Evolutionary conservation across 2,329 filamentous ascomycete genomes (phyloP), one percentile per base, ranked within the genome.

Genomic region (Parastagonospora nodorum): DNA sequence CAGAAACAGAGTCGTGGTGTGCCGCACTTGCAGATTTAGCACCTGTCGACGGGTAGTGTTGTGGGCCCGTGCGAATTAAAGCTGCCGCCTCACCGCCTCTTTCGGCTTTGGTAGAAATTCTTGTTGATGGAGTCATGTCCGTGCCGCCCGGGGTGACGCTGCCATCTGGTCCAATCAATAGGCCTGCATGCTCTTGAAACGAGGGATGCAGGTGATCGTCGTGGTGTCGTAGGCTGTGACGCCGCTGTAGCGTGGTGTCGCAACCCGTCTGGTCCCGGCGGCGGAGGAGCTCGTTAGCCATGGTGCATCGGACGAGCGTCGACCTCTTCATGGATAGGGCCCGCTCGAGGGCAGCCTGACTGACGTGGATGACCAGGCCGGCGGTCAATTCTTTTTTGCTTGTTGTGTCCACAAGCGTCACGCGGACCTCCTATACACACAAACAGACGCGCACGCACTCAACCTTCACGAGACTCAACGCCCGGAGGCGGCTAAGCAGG

Each of bases 211-310:
- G 46, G 43, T 50, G 42, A 33, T 48, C 47, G 31, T 24, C 16
- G 41, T 37, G 50, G 19, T 44, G 51, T 41, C 49, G 52, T 31
- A 44, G 42, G 41, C 10, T 31, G 32, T n/a, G 27, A 28, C 15
- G 48, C 16, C 42, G 35, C 30, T 40, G 44, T 35, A 45, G 41
- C 48, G 38, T 53, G 42, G 42, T 40, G 28, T 50, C 35, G 38
- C 27, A 39, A 35, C 53, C 51, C 50, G 51, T 50, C 38, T 58
- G 51, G 30, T 57, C 48, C 43, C 58, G 55, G 38, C 52, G 46
- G 24, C 53, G 55, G 33, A 62, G 49, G 16, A 60, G 38, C 47
- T 55, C 55, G 50, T 48, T 50, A 38, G 55, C 51, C 42, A 61
- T 57, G 31, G 48, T 40, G 46, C 58, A 50, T 32, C 51, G 56